Evolutionary conservation across 2,329 filamentous ascomycete genomes (phyloP), one percentile per base, ranked within the genome.

Genomic region (Aspergillus neoniger): DNA sequence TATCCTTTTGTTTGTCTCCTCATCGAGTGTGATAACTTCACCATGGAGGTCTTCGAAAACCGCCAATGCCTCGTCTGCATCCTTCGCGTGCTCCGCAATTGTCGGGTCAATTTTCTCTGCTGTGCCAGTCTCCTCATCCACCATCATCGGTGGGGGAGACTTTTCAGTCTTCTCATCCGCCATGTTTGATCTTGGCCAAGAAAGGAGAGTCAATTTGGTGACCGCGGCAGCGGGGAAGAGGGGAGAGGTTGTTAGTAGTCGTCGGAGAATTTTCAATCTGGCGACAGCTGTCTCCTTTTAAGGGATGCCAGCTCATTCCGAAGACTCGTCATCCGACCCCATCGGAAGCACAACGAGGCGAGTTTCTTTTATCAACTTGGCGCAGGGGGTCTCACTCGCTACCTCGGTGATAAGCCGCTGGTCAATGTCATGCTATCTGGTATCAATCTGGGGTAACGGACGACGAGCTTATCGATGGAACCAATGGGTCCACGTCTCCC

Each of bases 21-120:
- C 83, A 57, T 84, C 84, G 38, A 88, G 73, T 38, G 82, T 77
- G 21, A 86, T 75, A 0, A 81, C 69, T 65, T 85, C 78, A 21
- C 83, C 84, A 1, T 81, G 75, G 51, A 79, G 68, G 25, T 70
- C 69, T 9, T 77, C 77, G 65, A 86, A 83, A 2, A 82, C 85
- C 65, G 85, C 83, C 80, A 87, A 77, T 28, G 85, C 85, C 60
- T 86, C 84, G 66, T 88, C 85, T 28, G 81, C 85, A 79, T 87
- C 83, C 57, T 84, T 79, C 2, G 81, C 79, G 66, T 85, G 83
- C 65, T 83, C 79, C 57, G 82, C 69, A 36, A 83, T 72, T 6
- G 70, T 76, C n/a, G 69, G 65, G 49, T 74, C 70, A 36, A 69
- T 49, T 50, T 68, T 53, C 43, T 64, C 67, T 23, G 32, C 43